phyloP scores from a whole-genome alignment of 768 basidiomycete genomes.

The Lactarius sp. region DNA sequence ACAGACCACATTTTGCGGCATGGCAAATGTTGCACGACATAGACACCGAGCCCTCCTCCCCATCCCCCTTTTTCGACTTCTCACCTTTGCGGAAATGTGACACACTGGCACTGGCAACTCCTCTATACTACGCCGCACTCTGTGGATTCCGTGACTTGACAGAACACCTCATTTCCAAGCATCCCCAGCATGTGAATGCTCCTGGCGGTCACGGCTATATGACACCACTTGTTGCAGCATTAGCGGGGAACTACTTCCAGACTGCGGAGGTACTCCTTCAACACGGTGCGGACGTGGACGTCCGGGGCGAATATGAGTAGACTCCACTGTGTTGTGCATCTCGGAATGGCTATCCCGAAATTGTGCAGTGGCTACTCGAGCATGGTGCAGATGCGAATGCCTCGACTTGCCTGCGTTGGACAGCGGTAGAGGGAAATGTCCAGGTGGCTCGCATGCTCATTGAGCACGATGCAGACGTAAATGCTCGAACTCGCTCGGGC shows the following conservation, averaged over 20 bases:
- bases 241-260: neutral
- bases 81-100: neutral
- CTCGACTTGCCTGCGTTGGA: neutral
- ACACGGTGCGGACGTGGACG: neutral
- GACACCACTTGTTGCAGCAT: neutral
- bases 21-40: neutral
- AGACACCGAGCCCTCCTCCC: neutral
- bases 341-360: neutral
- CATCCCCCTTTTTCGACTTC: neutral
- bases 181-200: neutral
- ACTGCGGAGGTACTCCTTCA: neutral
- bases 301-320: neutral
- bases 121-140: neutral
- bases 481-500: conserved; percentile 26
- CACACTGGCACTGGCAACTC: too few species aligned
- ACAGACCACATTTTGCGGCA: neutral
- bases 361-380: neutral
- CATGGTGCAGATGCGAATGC: neutral
- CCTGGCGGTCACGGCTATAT: neutral
- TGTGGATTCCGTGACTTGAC: conserved; percentile 1
- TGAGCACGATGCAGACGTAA: neutral
- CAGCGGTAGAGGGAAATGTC: neutral
- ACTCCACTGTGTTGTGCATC: neutral
- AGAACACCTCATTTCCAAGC: neutral
- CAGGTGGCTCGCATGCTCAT: neutral